phyloP scores from a whole-genome alignment of 2,329 filamentous ascomycete genomes.

The Botryotinia globosa region DNA sequence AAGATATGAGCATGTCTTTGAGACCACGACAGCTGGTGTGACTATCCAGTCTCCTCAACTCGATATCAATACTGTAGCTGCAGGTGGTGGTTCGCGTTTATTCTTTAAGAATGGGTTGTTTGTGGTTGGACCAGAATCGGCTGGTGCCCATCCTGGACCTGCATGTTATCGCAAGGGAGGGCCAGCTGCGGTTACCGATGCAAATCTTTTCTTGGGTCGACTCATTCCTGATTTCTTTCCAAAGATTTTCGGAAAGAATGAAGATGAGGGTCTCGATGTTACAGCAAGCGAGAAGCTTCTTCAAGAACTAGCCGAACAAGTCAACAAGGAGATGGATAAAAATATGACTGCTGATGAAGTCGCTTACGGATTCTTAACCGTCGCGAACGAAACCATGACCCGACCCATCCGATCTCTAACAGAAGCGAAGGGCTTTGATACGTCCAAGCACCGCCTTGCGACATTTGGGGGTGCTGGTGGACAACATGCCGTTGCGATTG shows the following conservation, averaged over 20 bases:
- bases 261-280: conserved; percentile 75
- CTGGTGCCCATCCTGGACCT: conserved; percentile 76
- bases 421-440: conserved; percentile 89
- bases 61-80: conserved; percentile 67
- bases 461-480: conserved; percentile 91
- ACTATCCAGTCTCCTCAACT: conserved; percentile 77
- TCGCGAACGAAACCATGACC: conserved; percentile 90
- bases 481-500: conserved; percentile 89
- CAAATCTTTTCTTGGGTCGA: conserved; percentile 80
- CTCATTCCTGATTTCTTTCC: conserved; percentile 90
- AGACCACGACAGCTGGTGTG: conserved; percentile 74
- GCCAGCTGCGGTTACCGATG: conserved; percentile 85
- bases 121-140: conserved; percentile 61
- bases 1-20: conserved; percentile 68
- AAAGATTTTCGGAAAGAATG: conserved; percentile 89
- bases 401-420: conserved; percentile 86
- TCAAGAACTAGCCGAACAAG: conserved; percentile 69
- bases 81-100: conserved; percentile 50
- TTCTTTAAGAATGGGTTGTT: conserved; percentile 70
- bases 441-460: conserved; percentile 82
- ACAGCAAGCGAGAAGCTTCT: conserved; percentile 74
- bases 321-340: conserved; percentile 72
- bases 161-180: conserved; percentile 89
- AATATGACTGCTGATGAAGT: conserved; percentile 79
- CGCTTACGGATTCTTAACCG: conserved; percentile 83